phyloP scores from a whole-genome alignment of 805 yeast genomes.

The Maudiozyma serrabonitensis region DNA sequence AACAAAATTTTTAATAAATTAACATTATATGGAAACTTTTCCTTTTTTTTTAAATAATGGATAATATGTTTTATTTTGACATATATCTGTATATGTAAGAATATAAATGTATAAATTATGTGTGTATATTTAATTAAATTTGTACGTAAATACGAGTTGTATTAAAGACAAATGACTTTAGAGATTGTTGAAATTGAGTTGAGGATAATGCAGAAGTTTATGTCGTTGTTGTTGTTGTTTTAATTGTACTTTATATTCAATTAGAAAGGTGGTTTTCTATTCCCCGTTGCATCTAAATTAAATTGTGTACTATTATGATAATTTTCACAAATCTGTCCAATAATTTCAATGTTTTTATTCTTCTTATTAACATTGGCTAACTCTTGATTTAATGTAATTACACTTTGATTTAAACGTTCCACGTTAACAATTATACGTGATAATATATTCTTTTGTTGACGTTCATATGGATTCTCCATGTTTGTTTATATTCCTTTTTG shows the following conservation, averaged over 20 bases:
- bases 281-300: slow-evolving; percentile 57
- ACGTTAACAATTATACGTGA: slow-evolving; percentile 70
- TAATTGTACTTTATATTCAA: background rate
- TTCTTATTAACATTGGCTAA: slow-evolving; percentile 52
- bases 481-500: background rate
- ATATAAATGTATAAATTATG: background rate
- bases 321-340: slow-evolving; percentile 72
- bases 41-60: too few species aligned
- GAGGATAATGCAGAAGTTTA: too few species aligned
- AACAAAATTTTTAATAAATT: too few species aligned
- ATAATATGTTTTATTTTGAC: background rate
- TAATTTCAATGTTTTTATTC: slow-evolving; percentile 59
- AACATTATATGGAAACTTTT: too few species aligned
- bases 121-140: too few species aligned
- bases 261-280: slow-evolving; percentile 31
- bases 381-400: slow-evolving; percentile 51
- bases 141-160: too few species aligned
- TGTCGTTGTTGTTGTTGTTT: background rate
- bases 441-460: slow-evolving; percentile 64
- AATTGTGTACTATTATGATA: slow-evolving; percentile 62
- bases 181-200: too few species aligned
- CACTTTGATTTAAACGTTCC: slow-evolving; percentile 66
- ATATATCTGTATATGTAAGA: background rate
- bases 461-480: slow-evolving; percentile 85
- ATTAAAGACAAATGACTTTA: too few species aligned